phyloP scores from a whole-genome alignment of 1,284 basidiomycete genomes.

The Tranzscheliella williamsii region DNA sequence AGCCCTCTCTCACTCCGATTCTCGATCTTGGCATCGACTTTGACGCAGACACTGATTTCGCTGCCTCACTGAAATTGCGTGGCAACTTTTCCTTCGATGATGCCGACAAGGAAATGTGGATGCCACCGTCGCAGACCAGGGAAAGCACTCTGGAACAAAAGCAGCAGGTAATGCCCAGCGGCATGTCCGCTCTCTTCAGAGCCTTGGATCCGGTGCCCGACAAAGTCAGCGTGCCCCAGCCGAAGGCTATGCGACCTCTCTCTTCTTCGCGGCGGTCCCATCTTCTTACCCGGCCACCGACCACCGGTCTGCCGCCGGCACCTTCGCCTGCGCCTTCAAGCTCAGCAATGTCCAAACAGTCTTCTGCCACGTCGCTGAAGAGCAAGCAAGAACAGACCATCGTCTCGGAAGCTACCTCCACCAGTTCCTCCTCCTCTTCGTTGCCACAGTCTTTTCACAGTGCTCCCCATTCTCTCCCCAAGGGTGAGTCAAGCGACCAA shows the following conservation, averaged over 20 bases:
- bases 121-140: neutral
- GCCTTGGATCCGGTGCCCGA: slow-evolving; percentile 18
- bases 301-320: slow-evolving; percentile 24
- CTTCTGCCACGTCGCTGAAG: slow-evolving; percentile 20
- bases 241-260: slow-evolving; percentile 2
- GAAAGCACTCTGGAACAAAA: no score
- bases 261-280: slow-evolving; percentile 8
- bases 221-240: slow-evolving; percentile 8
- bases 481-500: slow-evolving; percentile 24
- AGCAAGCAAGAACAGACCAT: slow-evolving; percentile 18
- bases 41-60: slow-evolving; percentile 19
- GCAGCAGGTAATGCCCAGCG: neutral
- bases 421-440: neutral
- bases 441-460: slow-evolving; percentile 19
- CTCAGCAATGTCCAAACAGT: slow-evolving; percentile 21
- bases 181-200: slow-evolving; percentile 18
- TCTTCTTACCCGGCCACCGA: slow-evolving; percentile 28
- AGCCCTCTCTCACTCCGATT: slow-evolving; percentile 35
- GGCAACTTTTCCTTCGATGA: slow-evolving; percentile 23
- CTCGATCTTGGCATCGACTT: slow-evolving; percentile 41
- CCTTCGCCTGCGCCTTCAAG: slow-evolving; percentile 11
- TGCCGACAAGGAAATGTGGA: neutral
- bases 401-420: no score
- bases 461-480: no score
- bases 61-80: slow-evolving; percentile 21